Percentiles rank a stretch among this genome's conserved stretches.
Conservation (phyloP, 23 red algal genomes). For the Gracilaria domingensis region DNA sequence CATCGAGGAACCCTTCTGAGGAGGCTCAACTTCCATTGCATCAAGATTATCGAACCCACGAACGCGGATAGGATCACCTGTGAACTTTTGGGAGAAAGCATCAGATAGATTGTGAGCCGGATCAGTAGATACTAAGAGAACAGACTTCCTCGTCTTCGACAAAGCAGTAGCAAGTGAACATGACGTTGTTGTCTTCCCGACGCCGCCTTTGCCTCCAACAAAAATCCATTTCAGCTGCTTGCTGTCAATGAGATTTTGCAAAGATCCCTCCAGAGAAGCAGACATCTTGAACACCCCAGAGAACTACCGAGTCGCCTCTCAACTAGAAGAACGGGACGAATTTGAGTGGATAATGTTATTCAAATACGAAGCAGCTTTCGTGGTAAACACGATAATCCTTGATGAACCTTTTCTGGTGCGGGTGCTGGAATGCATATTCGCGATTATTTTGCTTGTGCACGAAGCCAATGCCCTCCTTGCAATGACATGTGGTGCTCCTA, state of each 20-base stretch:
- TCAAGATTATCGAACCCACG: slow-evolving; percentile 79
- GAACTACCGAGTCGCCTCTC: not conserved
- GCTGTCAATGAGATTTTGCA: slow-evolving; percentile 81
- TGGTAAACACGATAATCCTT: too few relatives aligned
- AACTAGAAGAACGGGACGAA: not conserved
- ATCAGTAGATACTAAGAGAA: slow-evolving; percentile 94
- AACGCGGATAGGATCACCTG: slow-evolving; percentile 72
- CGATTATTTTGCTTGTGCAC: not conserved
- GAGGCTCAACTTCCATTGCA: slow-evolving; percentile 94
- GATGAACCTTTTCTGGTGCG: too few relatives aligned
- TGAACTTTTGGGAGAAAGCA: slow-evolving; percentile 92
- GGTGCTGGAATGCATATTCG: slow-evolving; percentile 8
- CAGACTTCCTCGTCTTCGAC: slow-evolving; percentile 35
- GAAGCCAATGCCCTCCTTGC: not conserved
- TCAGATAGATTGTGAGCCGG: slow-evolving; percentile 98
- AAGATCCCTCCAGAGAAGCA: slow-evolving; percentile 52
- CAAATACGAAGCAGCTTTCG: too few relatives aligned
- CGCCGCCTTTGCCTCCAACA: slow-evolving; percentile 97
- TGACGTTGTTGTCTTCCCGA: slow-evolving; percentile 96
- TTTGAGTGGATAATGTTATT: too few relatives aligned
- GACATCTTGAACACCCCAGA: slow-evolving; percentile 5
- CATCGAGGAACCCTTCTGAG: slow-evolving; percentile 12
- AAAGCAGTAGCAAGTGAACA: slow-evolving; percentile 81
- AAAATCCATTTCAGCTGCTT: slow-evolving; percentile 94
- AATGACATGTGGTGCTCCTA: slow-evolving; percentile 8